These are phyloP conservation scores for Chrysoporthe austroafricana DNA, from an alignment of 2,329 filamentous ascomycete genomes.

Conservation along the genomic window DNA sequence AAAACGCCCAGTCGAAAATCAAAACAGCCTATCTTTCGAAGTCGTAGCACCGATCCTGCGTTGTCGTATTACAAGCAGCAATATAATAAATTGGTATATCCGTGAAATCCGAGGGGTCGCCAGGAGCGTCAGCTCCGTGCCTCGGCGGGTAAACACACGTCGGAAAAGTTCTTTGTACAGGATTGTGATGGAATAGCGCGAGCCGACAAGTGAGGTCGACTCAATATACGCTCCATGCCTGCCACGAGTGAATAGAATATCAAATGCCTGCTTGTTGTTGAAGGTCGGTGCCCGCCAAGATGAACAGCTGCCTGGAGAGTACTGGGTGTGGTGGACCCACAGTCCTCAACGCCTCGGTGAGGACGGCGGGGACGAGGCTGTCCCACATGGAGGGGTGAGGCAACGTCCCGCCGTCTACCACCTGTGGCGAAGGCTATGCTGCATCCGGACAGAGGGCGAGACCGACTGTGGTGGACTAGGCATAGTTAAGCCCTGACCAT, in stretches of 20 bases:
- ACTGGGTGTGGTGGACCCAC: slow-evolving; percentile 42
- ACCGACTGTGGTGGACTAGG: slow-evolving; percentile 82
- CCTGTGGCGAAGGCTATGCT: slow-evolving; percentile 55
- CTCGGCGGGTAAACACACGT: slow-evolving; percentile 40
- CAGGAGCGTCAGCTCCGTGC: slow-evolving; percentile 35
- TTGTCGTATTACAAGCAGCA: slow-evolving; percentile 34
- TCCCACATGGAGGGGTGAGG: slow-evolving; percentile 39
- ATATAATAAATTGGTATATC: slow-evolving; percentile 39
- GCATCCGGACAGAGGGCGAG: slow-evolving; percentile 62
- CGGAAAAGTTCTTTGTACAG: slow-evolving; percentile 42
- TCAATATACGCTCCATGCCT: slow-evolving; percentile 36
- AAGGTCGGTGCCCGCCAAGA: slow-evolving; percentile 54
- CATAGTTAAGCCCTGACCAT: slow-evolving; percentile 72
- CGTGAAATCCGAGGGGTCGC: slow-evolving; percentile 38
- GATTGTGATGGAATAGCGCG: slow-evolving; percentile 30
- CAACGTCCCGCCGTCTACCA: slow-evolving; percentile 52
- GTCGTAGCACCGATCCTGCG: slow-evolving; percentile 40
- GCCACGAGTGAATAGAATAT: slow-evolving; percentile 43
- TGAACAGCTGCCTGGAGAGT: slow-evolving; percentile 45
- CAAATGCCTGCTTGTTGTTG: slow-evolving; percentile 48
- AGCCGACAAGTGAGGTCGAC: slow-evolving; percentile 38
- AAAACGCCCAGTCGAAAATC: slow-evolving; percentile 51
- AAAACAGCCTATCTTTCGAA: slow-evolving; percentile 47
- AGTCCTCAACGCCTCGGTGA: slow-evolving; percentile 42
- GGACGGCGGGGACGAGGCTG: slow-evolving; percentile 40